phyloP scores from a whole-genome alignment of 352 stramenopile genomes.

The Phytophthora tubulina region DNA sequence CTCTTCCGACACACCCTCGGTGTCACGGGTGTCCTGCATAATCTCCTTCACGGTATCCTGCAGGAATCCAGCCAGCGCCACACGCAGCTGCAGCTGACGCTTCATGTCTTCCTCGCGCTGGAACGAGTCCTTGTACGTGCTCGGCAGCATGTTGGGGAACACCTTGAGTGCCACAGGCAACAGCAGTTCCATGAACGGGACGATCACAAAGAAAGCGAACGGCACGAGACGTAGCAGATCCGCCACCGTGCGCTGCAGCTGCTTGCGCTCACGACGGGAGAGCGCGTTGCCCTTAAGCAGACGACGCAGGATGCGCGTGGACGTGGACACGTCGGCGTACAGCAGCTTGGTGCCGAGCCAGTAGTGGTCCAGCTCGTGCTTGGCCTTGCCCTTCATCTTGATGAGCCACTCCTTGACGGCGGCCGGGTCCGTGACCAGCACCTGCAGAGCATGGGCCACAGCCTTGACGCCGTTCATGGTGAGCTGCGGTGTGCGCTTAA shows the following conservation, averaged over 20 bases:
- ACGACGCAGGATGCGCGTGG: constrained; percentile 92
- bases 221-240: constrained; percentile 98
- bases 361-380: constrained; percentile 96
- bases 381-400: constrained; percentile 83
- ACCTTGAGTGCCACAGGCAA: constrained; percentile 97
- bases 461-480: constrained; percentile 62
- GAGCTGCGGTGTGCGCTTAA: constrained; percentile 78
- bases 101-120: constrained; percentile 99
- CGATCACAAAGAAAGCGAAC: constrained; percentile 97
- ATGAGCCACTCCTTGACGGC: constrained; percentile 68
- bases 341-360: constrained; percentile 98
- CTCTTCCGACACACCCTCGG: constrained; percentile 82
- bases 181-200: constrained; percentile 99
- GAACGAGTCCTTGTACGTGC: constrained; percentile 97
- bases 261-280: constrained; percentile 96
- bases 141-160: constrained; percentile 99
- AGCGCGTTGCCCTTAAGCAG: constrained; percentile 94
- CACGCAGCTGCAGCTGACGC: constrained; percentile 95
- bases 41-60: constrained; percentile 96
- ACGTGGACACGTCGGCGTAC: constrained; percentile 95
- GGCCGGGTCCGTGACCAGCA: constrained; percentile 72
- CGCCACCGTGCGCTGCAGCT: constrained; percentile 96
- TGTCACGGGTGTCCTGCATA: constrained; percentile 85
- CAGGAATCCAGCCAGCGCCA: constrained; percentile 97
- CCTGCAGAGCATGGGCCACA: constrained; percentile 63